Evolutionary conservation across 2,329 filamentous ascomycete genomes (phyloP), one percentile per base, ranked within the genome.

Genomic region (Pseudocercospora fijiensis): DNA sequence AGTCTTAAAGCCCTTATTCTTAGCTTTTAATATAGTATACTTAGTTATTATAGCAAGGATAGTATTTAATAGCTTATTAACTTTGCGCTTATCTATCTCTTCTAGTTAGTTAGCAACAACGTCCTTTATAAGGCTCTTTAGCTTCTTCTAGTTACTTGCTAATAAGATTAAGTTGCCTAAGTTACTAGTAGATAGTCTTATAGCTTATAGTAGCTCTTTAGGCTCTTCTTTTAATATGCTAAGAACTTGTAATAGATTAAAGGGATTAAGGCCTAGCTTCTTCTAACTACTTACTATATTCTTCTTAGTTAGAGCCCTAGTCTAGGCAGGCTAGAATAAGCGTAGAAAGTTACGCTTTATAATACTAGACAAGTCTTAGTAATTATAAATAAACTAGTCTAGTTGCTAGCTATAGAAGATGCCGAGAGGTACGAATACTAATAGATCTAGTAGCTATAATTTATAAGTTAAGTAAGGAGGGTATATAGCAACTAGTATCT

Each of bases 361-460:
- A 47, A 47, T 47, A 47, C 41, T 47, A 47, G n/a, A 47, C 20
- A 56, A 37, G 27, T 27, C 33, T 33, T 56, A 56, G 52, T 56
- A 56, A n/a, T 33, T 56, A 33, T 33, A 33, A 16, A 28, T 56
- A 20, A 56, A 37, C 26, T 18, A 18, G 26, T 58, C 24, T 41
- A 58, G 56, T 33, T 59, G 18, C 45, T 59, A 51, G 43, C 43
- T 49, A 33, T 59, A 59, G 10, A n/a, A 49, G 8, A 59, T 59
- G 7, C 20, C 20, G 30, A 60, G 41, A 37, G 45, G 45, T n/a
- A 13, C 20, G 18, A 60, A 60, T 33, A 60, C 13, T 18, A 4
- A 10, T 5, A 60, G n/a, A 60, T 60, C 58, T 53, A 60, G 45
- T 11, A 22, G 58, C 58, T 60, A 53, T 53, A 60, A 22, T 24